Evolutionary conservation across 306 rosid species (phyloP), one percentile per base, ranked within the genome.

Genomic region (Pyrus communis): DNA sequence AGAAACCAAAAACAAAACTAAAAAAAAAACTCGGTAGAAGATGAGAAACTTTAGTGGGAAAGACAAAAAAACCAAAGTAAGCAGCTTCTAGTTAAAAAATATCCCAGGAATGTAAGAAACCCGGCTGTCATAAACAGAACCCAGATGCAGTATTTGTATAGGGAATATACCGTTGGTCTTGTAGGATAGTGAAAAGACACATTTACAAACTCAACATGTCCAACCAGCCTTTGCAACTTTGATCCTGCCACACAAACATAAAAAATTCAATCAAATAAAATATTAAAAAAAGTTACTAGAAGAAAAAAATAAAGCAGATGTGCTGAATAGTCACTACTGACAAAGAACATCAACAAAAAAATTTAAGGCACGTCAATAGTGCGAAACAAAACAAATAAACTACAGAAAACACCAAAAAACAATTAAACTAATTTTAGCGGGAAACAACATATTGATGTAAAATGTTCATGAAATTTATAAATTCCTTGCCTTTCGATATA

Each of bases 151-250:
- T 9, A 31, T 15, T 70, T 38, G 73, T 52, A 52, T 49, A 75
- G 62, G 78, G 78, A 83, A 82, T 77, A 58, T 87, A 92, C 97
- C 86, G 79, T 85, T 80, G 95, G 88, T 85, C 98, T 88, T 70
- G 97, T 86, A 78, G 97, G 73, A 85, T 92, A 95, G 84, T 82
- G 76, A 86, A 95, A 92, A 75, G 97, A 90, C 71, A 91, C 82
- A 82, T 95, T 83, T 54, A 78, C 81, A 77, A 92, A 95, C 77
- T 90, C 92, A 61, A 95, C 82, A 78, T 46, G 79, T 81, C 98
- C 98, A 10, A 21, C 79, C 77, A 87, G 79, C 60, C 74, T 87
- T 84, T 82, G 88, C 86, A 92, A 81, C 88, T 84, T 88, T 43
- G 80, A 31, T 72, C 97, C 98, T 95, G 97, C 12, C 67, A 77